Evolutionary conservation across 1,139 yeast species (phyloP).

Genomic region (Saccharomyces hybrid): DNA sequence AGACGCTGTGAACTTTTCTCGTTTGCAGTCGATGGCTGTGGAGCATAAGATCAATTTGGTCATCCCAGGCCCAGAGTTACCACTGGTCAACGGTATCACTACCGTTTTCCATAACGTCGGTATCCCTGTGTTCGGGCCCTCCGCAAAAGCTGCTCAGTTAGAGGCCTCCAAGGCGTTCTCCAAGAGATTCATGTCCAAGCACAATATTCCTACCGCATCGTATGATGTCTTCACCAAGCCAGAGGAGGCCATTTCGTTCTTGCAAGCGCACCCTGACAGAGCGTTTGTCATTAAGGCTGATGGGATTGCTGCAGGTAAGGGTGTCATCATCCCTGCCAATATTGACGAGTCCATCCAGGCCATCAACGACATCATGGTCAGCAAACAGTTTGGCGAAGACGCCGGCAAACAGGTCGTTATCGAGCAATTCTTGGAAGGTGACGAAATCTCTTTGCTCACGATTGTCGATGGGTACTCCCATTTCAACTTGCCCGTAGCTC

Average conservation of each 20-base stretch:
- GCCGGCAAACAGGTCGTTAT: constrained; percentile 97
- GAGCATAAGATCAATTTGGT: constrained; percentile 63
- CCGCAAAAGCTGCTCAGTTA: constrained; percentile 81
- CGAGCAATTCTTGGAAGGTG: constrained; percentile 95
- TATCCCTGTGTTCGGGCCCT: constrained; percentile 94
- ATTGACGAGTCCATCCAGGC: constrained; percentile 82
- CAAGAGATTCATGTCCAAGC: constrained; percentile 87
- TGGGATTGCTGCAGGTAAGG: constrained; percentile 98
- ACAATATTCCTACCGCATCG: constrained; percentile 88
- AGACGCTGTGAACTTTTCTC: constrained; percentile 52
- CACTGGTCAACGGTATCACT: constrained; percentile 88
- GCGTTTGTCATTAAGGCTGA: constrained; percentile 92
- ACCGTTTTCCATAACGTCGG: constrained; percentile 65
- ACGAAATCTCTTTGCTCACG: constrained; percentile 88
- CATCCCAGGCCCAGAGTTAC: constrained; percentile 98
- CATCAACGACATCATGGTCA: constrained; percentile 82
- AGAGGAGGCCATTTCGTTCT: constrained; percentile 65
- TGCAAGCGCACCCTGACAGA: constrained; percentile 51
- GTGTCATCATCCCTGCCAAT: constrained; percentile 84
- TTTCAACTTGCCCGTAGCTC: constrained; percentile 91
- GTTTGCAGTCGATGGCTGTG: constrained; percentile 59
- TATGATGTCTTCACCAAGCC: constrained; percentile 74
- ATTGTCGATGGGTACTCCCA: constrained; percentile 90
- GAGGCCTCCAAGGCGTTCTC: constrained; percentile 97
- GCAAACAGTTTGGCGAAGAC: constrained; percentile 66